Evolutionary conservation across 1,139 yeast genomes (phyloP).

Genomic region (Diutina rugosa): DNA sequence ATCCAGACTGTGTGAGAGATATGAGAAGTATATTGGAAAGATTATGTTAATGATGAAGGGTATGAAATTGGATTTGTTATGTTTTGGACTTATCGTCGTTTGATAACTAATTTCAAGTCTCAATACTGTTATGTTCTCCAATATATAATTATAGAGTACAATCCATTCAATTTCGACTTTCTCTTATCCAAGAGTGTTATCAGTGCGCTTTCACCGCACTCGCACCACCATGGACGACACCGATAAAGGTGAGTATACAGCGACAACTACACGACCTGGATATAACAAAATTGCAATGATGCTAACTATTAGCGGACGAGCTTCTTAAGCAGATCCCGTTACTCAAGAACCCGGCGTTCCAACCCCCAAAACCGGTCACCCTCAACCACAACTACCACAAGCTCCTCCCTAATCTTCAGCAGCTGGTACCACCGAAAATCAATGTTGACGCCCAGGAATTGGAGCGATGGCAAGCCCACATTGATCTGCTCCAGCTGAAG

Average conservation of each 20-base stretch:
- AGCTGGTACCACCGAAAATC: background rate
- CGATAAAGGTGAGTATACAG: constrained; percentile 11
- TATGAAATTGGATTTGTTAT: background rate
- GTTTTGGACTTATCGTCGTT: background rate
- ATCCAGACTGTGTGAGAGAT: background rate
- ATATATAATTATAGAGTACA: no score
- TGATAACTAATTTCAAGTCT: no score
- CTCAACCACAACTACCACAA: background rate
- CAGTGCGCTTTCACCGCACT: background rate
- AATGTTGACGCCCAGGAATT: background rate
- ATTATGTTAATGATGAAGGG: background rate
- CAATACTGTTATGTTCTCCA: no score
- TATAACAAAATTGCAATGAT: background rate
- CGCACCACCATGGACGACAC: constrained; percentile 11
- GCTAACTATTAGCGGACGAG: background rate
- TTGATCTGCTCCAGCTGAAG: background rate
- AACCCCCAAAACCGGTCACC: background rate
- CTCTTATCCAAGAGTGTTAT: no score
- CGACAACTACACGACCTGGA: background rate
- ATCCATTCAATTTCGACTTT: no score
- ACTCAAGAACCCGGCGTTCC: background rate
- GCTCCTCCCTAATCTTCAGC: background rate
- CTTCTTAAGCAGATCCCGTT: background rate
- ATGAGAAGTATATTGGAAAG: background rate
- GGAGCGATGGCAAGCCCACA: background rate